Percentiles rank a stretch among this genome's conserved stretches.
Conservation (phyloP, 163 green algal species). For the Coccomyxa subellipsoidea region DNA sequence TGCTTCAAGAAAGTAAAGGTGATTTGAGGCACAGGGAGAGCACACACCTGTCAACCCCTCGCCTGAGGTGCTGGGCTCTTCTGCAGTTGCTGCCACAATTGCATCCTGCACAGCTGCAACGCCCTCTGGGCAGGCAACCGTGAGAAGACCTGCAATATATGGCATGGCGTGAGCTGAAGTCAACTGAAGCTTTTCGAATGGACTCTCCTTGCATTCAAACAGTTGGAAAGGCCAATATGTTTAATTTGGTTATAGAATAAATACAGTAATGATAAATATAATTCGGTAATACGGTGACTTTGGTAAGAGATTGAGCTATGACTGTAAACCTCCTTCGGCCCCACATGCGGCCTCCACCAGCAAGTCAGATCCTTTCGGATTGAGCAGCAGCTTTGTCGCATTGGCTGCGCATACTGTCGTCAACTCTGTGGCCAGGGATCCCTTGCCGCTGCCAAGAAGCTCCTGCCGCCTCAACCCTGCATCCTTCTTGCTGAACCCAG, state of each 20-base stretch:
- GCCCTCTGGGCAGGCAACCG: background rate
- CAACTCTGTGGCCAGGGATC: slow-evolving; percentile 49
- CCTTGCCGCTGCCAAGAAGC: slow-evolving; percentile 55
- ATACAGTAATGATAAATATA: no score
- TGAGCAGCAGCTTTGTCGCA: slow-evolving; percentile 47
- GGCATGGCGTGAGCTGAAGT: no score
- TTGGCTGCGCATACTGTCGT: slow-evolving; percentile 19
- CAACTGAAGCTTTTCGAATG: no score
- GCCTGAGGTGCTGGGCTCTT: background rate
- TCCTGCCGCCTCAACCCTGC: slow-evolving; percentile 46
- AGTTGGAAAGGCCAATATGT: no score
- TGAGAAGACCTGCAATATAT: background rate
- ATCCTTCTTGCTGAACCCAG: slow-evolving; percentile 74
- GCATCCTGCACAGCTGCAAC: background rate
- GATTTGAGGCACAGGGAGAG: no score
- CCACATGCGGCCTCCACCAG: slow-evolving; percentile 66
- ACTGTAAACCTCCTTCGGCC: slow-evolving; percentile 33
- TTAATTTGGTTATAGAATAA: no score
- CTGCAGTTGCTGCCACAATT: background rate
- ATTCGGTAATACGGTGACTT: no score
- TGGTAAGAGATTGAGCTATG: no score
- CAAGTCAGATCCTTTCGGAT: slow-evolving; percentile 49
- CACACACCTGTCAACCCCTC: background rate
- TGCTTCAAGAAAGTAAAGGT: no score
- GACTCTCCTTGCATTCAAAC: no score